Conservation (phyloP, 129 eudicot species). For the Scalesia atractyloides region DNA sequence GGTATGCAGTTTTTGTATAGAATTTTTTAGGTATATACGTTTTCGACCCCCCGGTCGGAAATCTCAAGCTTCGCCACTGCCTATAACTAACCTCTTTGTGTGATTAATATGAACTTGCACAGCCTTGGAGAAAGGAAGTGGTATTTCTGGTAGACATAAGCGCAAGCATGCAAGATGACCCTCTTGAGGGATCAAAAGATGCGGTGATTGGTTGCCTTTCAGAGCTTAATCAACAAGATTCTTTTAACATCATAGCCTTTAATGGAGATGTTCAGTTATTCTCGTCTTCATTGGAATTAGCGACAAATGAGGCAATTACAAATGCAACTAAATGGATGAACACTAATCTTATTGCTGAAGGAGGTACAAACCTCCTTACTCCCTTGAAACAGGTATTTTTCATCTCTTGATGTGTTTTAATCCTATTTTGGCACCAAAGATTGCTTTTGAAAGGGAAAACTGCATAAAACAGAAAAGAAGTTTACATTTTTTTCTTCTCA, state of each 20-base stretch:
- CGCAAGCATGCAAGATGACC: conserved; percentile 79
- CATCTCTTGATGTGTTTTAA: neutral
- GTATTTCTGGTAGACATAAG: conserved; percentile 81
- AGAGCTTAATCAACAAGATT: conserved; percentile 58
- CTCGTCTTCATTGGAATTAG: conserved; percentile 66
- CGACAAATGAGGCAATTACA: conserved; percentile 58
- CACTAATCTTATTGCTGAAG: conserved; percentile 52
- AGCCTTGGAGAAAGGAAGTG: conserved; percentile 78
- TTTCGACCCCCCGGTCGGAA: too few relatives aligned
- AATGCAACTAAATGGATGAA: conserved; percentile 71
- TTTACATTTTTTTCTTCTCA: neutral
- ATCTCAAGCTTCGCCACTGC: too few relatives aligned
- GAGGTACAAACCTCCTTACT: conserved; percentile 64
- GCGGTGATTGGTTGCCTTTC: conserved; percentile 57
- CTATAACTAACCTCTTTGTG: too few relatives aligned
- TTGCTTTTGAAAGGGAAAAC: neutral
- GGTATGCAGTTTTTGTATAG: too few relatives aligned
- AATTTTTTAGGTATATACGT: too few relatives aligned
- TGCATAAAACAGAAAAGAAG: neutral
- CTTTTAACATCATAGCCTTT: conserved; percentile 81
- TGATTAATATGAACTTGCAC: conserved; percentile 1
- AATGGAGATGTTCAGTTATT: conserved; percentile 48
- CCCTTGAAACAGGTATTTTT: conserved; percentile 68
- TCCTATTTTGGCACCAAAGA: neutral
- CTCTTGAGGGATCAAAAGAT: conserved; percentile 60